Conservation (phyloP, 331 rosid species). For the Arachis monticola region DNA sequence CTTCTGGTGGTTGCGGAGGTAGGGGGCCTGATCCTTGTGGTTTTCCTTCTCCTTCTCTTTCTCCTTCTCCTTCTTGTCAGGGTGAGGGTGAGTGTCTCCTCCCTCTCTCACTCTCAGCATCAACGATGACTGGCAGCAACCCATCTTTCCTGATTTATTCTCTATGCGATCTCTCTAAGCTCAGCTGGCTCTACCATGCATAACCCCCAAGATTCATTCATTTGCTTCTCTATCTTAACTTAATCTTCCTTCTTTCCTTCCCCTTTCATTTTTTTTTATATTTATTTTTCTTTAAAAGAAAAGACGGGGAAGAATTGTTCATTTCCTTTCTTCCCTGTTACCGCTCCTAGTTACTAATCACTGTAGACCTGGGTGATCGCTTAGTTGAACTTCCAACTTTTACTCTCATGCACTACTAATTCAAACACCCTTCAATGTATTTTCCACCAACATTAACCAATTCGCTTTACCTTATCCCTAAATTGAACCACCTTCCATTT, state of each 20-base stretch:
- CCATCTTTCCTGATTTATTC: conserved; percentile 49
- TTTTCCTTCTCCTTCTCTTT: conserved; percentile 10
- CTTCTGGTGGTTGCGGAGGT: conserved; percentile 15
- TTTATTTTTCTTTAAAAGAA: background rate
- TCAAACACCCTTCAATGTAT: no score
- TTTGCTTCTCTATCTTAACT: no score
- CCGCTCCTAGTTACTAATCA: conserved; percentile 25
- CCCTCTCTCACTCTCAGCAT: conserved; percentile 16
- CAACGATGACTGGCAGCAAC: conserved; percentile 74
- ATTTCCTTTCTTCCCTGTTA: background rate
- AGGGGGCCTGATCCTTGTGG: conserved; percentile 47
- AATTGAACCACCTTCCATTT: no score
- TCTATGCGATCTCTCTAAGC: background rate
- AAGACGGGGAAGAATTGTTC: background rate
- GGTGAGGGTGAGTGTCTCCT: conserved; percentile 51
- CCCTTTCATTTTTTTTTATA: background rate
- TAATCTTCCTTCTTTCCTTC: background rate
- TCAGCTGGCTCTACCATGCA: background rate
- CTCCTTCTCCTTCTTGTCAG: conserved; percentile 43
- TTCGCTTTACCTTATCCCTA: no score
- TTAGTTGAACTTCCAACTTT: no score
- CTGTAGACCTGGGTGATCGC: background rate
- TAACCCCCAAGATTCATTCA: no score
- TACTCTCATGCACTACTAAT: no score
- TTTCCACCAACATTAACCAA: no score